Evolutionary conservation across 202 grass and related monocot species (phyloP), one percentile per base, ranked within the genome.

Genomic region (Zoysia matrella): DNA sequence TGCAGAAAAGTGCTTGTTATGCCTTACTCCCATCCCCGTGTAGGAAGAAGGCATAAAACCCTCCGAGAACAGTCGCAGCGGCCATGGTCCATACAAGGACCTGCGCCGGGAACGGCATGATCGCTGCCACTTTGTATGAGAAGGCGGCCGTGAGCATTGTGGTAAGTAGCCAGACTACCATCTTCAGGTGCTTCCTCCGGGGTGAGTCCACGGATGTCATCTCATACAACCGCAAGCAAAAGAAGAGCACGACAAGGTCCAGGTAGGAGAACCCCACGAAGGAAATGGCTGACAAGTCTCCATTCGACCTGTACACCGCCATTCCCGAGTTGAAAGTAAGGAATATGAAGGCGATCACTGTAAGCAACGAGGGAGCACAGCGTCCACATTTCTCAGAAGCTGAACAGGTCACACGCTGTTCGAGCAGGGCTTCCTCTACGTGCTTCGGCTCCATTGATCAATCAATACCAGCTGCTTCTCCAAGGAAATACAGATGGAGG

Each of bases 291-390:
- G 4, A 18, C 22, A 15, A 9, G 6, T 89, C 77, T 5, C 74
- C 45, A 49, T 76, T 64, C 2, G 87, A 85, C 41, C 71, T 53
- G 49, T 85, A 81, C 3, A 85, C 80, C 2, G 87, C 82, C 87
- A 85, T 85, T 7, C 48, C 80, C 1, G 87, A 89, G 57, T 89
- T 92, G 75, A 92, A 92, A 30, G 70, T 86, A 22, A 87, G 80
- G 50, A 84, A 87, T 10, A 8, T 11, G 36, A 92, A 87, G 3
- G 69, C 79, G 0, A 75, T 36, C 1, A 13, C 2, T 3, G 79
- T 74, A 2, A 89, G 10, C 76, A 49, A 8, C 0, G 16, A 39
- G 36, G 4, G 39, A 36, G 30, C 30, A 41, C 22, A 22, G 30
- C 36, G 9, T 11, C 30, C 9, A 3, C 30, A 12, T 7, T 64